phyloP scores from a whole-genome alignment of 352 stramenopile genomes.

The Peronosclerospora sorghi region DNA sequence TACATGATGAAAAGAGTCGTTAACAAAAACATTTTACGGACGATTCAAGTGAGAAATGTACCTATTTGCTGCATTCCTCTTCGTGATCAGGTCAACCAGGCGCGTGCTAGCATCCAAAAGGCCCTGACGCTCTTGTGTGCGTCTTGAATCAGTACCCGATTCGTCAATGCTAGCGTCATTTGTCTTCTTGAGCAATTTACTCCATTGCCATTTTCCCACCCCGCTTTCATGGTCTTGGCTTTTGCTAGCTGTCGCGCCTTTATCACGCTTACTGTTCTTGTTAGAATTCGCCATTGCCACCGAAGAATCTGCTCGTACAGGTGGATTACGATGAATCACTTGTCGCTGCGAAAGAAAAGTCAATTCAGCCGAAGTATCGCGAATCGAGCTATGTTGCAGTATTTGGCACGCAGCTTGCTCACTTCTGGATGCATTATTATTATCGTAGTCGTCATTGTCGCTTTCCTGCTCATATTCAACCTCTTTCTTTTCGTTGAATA shows the following conservation, averaged over 20 bases:
- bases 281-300: slow-evolving; percentile 4
- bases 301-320: slow-evolving; percentile 24
- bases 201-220: slow-evolving; percentile 59
- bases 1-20: background rate
- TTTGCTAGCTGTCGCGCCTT: slow-evolving; percentile 13
- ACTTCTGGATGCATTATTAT: slow-evolving; percentile 14
- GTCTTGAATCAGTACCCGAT: slow-evolving; percentile 4
- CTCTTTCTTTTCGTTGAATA: slow-evolving; percentile 45
- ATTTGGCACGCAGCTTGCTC: slow-evolving; percentile 18
- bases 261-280: slow-evolving; percentile 28
- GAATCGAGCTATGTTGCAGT: slow-evolving; percentile 34
- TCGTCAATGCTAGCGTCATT: slow-evolving; percentile 6
- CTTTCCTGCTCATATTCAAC: slow-evolving; percentile 21
- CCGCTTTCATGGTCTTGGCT: slow-evolving; percentile 23
- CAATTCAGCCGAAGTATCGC: slow-evolving; percentile 55
- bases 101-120: slow-evolving; percentile 21
- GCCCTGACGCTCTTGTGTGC: slow-evolving; percentile 11
- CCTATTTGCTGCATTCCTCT: slow-evolving; percentile 19
- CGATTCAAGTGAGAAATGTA: background rate
- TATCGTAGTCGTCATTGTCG: slow-evolving; percentile 22
- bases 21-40: background rate
- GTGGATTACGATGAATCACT: slow-evolving; percentile 63
- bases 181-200: slow-evolving; percentile 39
- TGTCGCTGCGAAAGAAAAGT: slow-evolving; percentile 70
- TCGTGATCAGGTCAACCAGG: slow-evolving; percentile 20